phyloP scores from a whole-genome alignment of 768 basidiomycete species.

The Omphalotus guepiniiformis region DNA sequence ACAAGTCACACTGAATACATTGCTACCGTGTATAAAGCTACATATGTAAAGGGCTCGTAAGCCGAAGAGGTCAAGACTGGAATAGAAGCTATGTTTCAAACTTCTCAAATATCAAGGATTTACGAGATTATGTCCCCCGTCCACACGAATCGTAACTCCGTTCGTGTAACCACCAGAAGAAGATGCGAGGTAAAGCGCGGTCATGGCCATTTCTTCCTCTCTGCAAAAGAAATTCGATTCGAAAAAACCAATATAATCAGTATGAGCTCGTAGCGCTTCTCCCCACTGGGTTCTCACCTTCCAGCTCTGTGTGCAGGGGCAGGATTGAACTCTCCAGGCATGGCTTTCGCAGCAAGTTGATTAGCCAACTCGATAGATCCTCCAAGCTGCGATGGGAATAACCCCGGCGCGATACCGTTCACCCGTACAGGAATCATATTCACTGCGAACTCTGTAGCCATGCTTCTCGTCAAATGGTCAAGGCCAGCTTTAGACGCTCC shows the following conservation, averaged over 20 bases:
- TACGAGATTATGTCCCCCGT: neutral
- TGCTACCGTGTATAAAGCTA: too few relatives aligned
- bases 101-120: neutral
- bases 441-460: neutral
- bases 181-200: neutral
- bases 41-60: too few relatives aligned
- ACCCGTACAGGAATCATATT: neutral
- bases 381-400: neutral
- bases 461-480: neutral
- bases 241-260: too few relatives aligned
- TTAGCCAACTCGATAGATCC: neutral
- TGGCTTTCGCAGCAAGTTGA: neutral
- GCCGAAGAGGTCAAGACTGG: too few relatives aligned
- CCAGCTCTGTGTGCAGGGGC: neutral
- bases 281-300: slow-evolving; percentile 2
- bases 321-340: neutral
- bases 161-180: neutral
- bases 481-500: neutral
- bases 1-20: too few relatives aligned
- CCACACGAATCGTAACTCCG: neutral
- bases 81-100: too few relatives aligned
- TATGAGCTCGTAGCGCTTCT: too few relatives aligned
- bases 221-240: too few relatives aligned
- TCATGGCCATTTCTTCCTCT: neutral
- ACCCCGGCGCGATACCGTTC: neutral